Conservation (phyloP, 768 basidiomycete species). For the Fomitopsis pulvina region DNA sequence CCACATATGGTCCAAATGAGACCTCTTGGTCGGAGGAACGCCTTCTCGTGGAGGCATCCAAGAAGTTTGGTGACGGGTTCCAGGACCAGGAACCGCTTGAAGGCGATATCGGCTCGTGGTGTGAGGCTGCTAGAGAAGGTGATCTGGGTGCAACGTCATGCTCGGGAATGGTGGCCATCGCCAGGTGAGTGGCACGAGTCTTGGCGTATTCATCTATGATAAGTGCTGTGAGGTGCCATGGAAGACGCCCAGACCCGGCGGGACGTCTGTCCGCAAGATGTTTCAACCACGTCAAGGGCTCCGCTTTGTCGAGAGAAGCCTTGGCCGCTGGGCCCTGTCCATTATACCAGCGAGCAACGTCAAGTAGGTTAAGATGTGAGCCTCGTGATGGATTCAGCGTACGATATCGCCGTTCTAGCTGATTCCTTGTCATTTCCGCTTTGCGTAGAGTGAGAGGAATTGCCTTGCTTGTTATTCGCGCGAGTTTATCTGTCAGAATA, state of each 20-base stretch:
- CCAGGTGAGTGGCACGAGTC: slow-evolving; percentile 28
- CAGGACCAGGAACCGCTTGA: slow-evolving; percentile 22
- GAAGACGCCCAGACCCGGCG: slow-evolving; percentile 31
- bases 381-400: slow-evolving; percentile 39
- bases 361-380: slow-evolving; percentile 38
- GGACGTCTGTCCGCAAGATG: slow-evolving; percentile 48
- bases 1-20: slow-evolving; percentile 52
- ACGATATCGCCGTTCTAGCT: slow-evolving; percentile 59
- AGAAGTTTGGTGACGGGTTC: slow-evolving; percentile 32
- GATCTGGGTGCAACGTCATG: slow-evolving; percentile 17
- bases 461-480: slow-evolving; percentile 41
- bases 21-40: slow-evolving; percentile 41
- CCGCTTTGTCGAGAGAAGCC: slow-evolving; percentile 51
- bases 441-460: slow-evolving; percentile 54
- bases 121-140: slow-evolving; percentile 11
- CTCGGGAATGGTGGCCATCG: slow-evolving; percentile 42
- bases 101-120: slow-evolving; percentile 15
- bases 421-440: slow-evolving; percentile 56
- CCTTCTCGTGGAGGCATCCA: slow-evolving; percentile 30
- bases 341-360: slow-evolving; percentile 57
- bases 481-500: slow-evolving; percentile 43
- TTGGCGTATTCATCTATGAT: slow-evolving; percentile 61
- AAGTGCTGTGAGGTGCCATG: slow-evolving; percentile 63
- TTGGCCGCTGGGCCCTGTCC: slow-evolving; percentile 40
- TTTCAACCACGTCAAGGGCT: slow-evolving; percentile 71